phyloP scores from a whole-genome alignment of 2,329 filamentous ascomycete genomes.

The Coccinonectria pachysandricola region DNA sequence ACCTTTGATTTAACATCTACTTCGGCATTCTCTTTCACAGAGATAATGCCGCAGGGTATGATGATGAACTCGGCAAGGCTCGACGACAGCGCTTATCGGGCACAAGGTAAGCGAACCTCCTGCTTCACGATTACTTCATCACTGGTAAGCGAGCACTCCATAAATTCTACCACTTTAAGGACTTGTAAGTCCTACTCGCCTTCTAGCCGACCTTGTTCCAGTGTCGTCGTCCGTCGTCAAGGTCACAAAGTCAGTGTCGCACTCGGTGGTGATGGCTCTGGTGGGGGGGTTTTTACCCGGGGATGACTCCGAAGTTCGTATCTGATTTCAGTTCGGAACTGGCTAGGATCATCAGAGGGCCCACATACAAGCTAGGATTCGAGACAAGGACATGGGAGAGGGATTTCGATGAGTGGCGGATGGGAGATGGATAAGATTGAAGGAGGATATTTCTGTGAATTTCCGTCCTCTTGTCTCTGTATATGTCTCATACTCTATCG shows the following conservation, averaged over 20 bases:
- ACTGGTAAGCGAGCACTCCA: not conserved
- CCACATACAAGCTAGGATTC: not conserved
- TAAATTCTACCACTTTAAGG: slow-evolving; percentile 1
- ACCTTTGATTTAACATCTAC: slow-evolving; percentile 6
- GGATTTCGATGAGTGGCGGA: not conserved
- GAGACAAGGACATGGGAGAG: not conserved
- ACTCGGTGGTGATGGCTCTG: slow-evolving; percentile 5
- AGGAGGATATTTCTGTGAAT: not conserved
- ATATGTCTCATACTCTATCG: slow-evolving; percentile 1
- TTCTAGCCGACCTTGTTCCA: slow-evolving; percentile 2
- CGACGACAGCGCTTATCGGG: not conserved
- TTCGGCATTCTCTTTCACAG: slow-evolving; percentile 5
- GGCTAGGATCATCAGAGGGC: not conserved
- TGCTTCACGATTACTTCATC: not conserved
- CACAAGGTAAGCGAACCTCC: not conserved
- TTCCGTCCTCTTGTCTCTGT: slow-evolving; percentile 3
- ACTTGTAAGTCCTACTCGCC: slow-evolving; percentile 1
- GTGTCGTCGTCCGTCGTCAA: slow-evolving; percentile 2
- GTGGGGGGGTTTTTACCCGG: not conserved
- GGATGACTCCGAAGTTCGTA: not conserved
- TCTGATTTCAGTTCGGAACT: not conserved
- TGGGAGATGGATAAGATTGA: too few species aligned
- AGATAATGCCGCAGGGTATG: not conserved
- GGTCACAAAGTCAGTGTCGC: slow-evolving; percentile 1
- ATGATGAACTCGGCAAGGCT: not conserved